Evolutionary conservation across 768 basidiomycete genomes (phyloP).

Genomic region (Ephemerocybe angulata): DNA sequence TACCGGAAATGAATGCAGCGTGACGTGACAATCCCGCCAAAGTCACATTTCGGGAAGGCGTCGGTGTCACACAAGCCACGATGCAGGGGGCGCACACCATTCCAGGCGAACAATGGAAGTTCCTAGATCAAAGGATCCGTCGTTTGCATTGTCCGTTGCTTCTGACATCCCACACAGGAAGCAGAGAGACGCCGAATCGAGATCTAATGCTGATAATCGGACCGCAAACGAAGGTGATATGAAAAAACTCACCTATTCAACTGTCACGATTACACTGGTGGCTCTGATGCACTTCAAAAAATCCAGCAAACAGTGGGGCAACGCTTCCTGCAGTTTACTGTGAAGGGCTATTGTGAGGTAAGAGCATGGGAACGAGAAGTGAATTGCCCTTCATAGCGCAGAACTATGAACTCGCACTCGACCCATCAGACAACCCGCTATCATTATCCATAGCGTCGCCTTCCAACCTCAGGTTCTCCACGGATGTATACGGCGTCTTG

Average conservation of each 20-base stretch:
- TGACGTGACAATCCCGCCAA: background rate
- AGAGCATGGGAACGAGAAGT: background rate
- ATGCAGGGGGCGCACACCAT: background rate
- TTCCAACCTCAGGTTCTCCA: slow-evolving; percentile 62
- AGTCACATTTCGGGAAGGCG: slow-evolving; percentile 1
- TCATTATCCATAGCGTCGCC: slow-evolving; percentile 43
- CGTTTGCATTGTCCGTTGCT: background rate
- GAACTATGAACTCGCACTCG: background rate
- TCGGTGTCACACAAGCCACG: background rate
- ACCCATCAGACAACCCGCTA: slow-evolving; percentile 6
- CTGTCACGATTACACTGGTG: background rate
- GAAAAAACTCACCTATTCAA: slow-evolving; percentile 6
- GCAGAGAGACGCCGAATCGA: background rate
- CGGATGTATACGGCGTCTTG: slow-evolving; percentile 60
- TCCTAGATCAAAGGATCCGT: background rate
- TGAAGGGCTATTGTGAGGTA: background rate
- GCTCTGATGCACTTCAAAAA: background rate
- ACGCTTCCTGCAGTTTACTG: background rate
- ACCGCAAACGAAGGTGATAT: background rate
- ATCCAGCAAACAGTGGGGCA: background rate
- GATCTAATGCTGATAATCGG: background rate
- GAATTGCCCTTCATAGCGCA: background rate
- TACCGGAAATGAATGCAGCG: background rate
- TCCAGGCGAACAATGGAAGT: slow-evolving; percentile 3
- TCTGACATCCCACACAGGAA: background rate